Conservation (phyloP, 768 basidiomycete species). For the Psilocybe sp. region DNA sequence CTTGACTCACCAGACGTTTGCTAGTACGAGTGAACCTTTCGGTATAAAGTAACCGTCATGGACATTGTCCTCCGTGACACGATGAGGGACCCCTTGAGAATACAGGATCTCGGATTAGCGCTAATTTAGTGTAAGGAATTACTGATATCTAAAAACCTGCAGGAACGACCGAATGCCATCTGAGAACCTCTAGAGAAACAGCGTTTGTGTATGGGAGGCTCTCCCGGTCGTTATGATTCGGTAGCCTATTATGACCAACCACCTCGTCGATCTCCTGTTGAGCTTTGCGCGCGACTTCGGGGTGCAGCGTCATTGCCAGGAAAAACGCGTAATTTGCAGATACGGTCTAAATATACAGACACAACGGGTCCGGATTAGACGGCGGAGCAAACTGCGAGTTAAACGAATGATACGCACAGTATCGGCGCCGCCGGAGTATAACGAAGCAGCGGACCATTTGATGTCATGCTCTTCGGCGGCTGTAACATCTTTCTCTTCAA, state of each 20-base stretch:
- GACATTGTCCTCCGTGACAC: conserved; percentile 53
- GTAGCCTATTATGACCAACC: conserved; percentile 37
- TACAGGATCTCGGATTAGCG: not conserved
- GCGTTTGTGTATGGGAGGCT: conserved; percentile 40
- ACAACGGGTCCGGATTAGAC: not conserved
- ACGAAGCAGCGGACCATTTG: conserved; percentile 43
- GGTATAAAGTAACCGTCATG: conserved; percentile 62
- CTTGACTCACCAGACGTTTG: conserved; percentile 43
- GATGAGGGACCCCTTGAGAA: conserved; percentile 46
- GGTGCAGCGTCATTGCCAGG: conserved; percentile 37
- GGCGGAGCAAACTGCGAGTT: not conserved
- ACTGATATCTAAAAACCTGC: conserved; percentile 20
- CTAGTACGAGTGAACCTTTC: conserved; percentile 48
- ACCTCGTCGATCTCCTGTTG: conserved; percentile 43
- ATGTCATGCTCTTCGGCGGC: conserved; percentile 33
- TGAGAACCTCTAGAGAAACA: conserved; percentile 33
- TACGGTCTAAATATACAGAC: conserved; percentile 27
- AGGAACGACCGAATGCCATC: conserved; percentile 32
- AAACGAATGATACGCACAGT: conserved; percentile 21
- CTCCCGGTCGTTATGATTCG: conserved; percentile 34
- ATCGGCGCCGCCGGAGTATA: conserved; percentile 48
- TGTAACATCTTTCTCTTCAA: conserved; percentile 27
- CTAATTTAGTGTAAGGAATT: no score
- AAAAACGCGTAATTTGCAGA: conserved; percentile 36
- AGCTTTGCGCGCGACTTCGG: conserved; percentile 34